Percentiles rank a stretch among this genome's conserved stretches.
Conservation (phyloP, 805 yeast genomes). For the Brettanomyces nanus region DNA sequence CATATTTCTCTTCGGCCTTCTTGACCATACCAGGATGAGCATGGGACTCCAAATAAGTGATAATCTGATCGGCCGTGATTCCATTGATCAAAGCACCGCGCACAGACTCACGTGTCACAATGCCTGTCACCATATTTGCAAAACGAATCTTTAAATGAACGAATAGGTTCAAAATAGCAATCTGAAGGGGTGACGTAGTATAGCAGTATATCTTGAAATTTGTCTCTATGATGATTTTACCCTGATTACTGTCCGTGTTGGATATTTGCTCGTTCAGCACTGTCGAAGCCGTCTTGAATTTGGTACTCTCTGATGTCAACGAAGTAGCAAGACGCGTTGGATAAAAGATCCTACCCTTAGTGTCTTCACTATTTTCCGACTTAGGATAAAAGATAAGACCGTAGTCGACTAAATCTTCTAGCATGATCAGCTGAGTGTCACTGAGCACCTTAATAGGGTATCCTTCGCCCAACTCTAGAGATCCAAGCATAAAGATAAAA, state of each 20-base stretch:
- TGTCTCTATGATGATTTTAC: conserved; percentile 84
- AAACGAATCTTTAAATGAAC: conserved; percentile 81
- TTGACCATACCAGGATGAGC: conserved; percentile 89
- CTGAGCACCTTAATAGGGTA: conserved; percentile 65
- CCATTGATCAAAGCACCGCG: conserved; percentile 80
- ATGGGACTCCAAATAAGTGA: conserved; percentile 80
- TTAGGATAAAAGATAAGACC: conserved; percentile 64
- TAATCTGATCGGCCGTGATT: conserved; percentile 90
- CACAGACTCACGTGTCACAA: conserved; percentile 85
- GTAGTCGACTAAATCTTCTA: conserved; percentile 83
- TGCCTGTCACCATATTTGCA: conserved; percentile 88
- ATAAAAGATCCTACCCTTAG: conserved; percentile 50
- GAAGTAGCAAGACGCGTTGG: conserved; percentile 90
- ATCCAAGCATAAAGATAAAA: conserved; percentile 88
- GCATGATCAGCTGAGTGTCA: conserved; percentile 76
- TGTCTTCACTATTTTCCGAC: conserved; percentile 26
- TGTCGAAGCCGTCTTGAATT: conserved; percentile 62
- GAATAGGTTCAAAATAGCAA: conserved; percentile 83
- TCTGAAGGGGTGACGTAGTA: conserved; percentile 89
- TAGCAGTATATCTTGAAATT: conserved; percentile 90
- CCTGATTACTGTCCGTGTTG: conserved; percentile 28
- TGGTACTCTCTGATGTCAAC: conserved; percentile 74
- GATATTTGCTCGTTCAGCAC: conserved; percentile 63
- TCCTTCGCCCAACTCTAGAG: conserved; percentile 83
- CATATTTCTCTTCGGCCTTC: conserved; percentile 58